Evolutionary conservation across 2,329 filamentous ascomycete genomes (phyloP).

Genomic region (Ophiostoma quercus): DNA sequence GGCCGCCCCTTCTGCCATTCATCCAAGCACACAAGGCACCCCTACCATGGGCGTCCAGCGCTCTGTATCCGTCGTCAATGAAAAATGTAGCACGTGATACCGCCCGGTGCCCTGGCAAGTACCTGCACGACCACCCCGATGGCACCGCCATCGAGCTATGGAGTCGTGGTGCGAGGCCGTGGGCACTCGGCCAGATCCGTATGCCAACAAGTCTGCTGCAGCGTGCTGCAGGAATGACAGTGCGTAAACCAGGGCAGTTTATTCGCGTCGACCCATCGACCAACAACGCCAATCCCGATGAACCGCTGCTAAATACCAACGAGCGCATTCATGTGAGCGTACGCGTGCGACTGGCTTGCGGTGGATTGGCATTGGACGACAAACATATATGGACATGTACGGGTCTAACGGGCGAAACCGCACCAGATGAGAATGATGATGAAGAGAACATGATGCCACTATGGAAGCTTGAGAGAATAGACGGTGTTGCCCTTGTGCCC

Average conservation of each 20-base stretch:
- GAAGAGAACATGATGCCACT: slow-evolving; percentile 22
- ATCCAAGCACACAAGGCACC: not conserved
- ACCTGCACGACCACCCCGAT: slow-evolving; percentile 28
- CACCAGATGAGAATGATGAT: slow-evolving; percentile 14
- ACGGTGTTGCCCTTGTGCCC: not conserved
- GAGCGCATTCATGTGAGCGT: slow-evolving; percentile 37
- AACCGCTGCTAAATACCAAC: slow-evolving; percentile 37
- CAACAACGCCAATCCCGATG: slow-evolving; percentile 33
- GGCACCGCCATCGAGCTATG: slow-evolving; percentile 22
- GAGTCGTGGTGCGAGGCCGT: slow-evolving; percentile 31
- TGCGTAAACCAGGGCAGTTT: slow-evolving; percentile 36
- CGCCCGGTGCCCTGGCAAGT: slow-evolving; percentile 30
- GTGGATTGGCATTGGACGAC: slow-evolving; percentile 36
- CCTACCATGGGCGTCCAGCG: not conserved
- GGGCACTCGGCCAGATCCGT: slow-evolving; percentile 33
- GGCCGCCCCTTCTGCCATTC: not conserved
- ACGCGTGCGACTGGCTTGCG: slow-evolving; percentile 32
- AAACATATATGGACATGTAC: slow-evolving; percentile 31
- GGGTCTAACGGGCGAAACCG: slow-evolving; percentile 27
- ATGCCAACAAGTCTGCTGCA: slow-evolving; percentile 30
- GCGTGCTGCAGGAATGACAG: slow-evolving; percentile 30
- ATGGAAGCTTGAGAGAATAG: slow-evolving; percentile 31
- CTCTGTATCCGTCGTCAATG: not conserved
- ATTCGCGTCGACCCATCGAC: slow-evolving; percentile 37
- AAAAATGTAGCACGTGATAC: slow-evolving; percentile 27